Conservation (phyloP, 257 asterid species). For the Nicotiana tomentosiformis region DNA sequence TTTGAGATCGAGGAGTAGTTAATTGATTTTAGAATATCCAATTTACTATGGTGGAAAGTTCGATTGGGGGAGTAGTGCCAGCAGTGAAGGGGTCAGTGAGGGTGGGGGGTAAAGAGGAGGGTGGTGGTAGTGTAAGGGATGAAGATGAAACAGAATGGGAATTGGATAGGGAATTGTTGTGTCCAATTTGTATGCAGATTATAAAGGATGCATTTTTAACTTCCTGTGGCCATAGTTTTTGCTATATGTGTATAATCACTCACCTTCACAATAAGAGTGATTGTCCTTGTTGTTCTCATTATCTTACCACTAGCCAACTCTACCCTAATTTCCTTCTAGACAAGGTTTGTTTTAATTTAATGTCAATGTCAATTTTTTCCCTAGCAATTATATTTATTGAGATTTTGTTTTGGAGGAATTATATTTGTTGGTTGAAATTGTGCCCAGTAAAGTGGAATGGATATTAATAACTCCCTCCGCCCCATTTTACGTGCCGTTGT, state of each 20-base stretch:
- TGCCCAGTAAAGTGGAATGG: not conserved
- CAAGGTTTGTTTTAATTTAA: constrained; percentile 37
- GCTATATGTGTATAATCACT: constrained; percentile 83
- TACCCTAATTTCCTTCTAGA: constrained; percentile 79
- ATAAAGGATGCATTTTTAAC: constrained; percentile 69
- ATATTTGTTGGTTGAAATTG: not conserved
- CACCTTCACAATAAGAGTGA: constrained; percentile 77
- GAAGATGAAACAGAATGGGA: constrained; percentile 13
- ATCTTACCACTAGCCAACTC: constrained; percentile 60
- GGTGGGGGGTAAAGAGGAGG: not conserved
- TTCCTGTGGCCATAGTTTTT: constrained; percentile 79
- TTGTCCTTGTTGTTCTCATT: constrained; percentile 69
- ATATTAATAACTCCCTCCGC: not conserved
- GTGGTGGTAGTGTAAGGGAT: constrained; percentile 17
- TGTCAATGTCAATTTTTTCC: not conserved
- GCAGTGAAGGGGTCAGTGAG: constrained; percentile 16
- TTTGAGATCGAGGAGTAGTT: too few species aligned
- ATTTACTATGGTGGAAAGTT: constrained; percentile 28
- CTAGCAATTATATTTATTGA: not conserved
- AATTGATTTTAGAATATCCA: not conserved
- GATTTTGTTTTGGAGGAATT: not conserved
- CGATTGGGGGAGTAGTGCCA: constrained; percentile 35
- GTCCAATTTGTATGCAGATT: constrained; percentile 79
- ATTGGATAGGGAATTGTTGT: constrained; percentile 51
- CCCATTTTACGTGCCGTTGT: too few species aligned